These are phyloP conservation scores for Uncinocarpus reesii DNA, from an alignment of 2,329 filamentous ascomycete species.

Conservation along the genomic window DNA sequence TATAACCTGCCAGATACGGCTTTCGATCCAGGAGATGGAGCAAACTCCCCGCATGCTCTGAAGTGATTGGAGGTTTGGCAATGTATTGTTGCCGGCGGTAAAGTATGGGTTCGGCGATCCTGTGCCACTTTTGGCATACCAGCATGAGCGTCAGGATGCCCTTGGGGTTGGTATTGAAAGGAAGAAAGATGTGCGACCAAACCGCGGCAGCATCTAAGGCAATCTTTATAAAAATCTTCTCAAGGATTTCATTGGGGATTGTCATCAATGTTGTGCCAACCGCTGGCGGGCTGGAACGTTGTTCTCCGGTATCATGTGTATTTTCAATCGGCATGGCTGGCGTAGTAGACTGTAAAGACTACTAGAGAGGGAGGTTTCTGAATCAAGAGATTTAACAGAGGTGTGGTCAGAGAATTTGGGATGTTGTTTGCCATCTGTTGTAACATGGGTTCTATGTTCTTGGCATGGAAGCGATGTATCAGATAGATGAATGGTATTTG, in stretches of 20 bases:
- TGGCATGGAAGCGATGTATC: no score
- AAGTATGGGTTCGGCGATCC: neutral
- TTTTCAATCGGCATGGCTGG: no score
- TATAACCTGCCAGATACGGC: neutral
- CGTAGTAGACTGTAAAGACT: no score
- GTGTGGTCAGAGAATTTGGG: no score
- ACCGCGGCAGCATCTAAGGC: neutral
- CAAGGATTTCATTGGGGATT: neutral
- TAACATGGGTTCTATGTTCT: no score
- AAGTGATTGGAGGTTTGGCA: neutral
- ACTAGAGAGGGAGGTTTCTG: no score
- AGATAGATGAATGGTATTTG: no score
- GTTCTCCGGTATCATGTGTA: no score
- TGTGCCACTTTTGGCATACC: conserved; percentile 1
- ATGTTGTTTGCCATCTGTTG: no score
- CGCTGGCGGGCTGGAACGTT: no score
- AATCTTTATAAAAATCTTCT: neutral
- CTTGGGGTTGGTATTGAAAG: neutral
- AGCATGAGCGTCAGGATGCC: neutral
- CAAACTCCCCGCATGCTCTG: neutral
- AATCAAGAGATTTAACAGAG: no score
- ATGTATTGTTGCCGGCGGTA: neutral
- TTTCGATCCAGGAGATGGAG: neutral
- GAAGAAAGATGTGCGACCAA: neutral
- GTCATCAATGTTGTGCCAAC: no score